Evolutionary conservation across 2,329 filamentous ascomycete genomes (phyloP).

Genomic region (Aspergillus caelatus): DNA sequence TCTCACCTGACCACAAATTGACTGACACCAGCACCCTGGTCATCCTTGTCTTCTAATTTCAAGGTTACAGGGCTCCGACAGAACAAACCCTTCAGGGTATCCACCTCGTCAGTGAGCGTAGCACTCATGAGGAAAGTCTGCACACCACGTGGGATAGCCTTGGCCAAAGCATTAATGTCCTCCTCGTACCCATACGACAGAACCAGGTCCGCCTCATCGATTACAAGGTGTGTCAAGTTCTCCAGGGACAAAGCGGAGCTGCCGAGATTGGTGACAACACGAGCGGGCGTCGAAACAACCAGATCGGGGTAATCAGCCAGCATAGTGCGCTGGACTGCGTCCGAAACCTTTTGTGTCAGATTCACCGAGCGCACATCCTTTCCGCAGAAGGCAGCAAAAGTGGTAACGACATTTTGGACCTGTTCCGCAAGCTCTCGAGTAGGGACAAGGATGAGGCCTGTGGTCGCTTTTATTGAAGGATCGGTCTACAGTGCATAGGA

Average conservation of each 20-base stretch:
- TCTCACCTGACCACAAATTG: slow-evolving; percentile 82
- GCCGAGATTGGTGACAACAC: slow-evolving; percentile 77
- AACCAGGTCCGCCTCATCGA: slow-evolving; percentile 93
- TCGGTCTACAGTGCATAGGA: slow-evolving; percentile 30
- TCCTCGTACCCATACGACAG: slow-evolving; percentile 93
- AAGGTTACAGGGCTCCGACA: slow-evolving; percentile 78
- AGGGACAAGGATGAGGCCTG: slow-evolving; percentile 87
- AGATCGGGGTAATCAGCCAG: slow-evolving; percentile 84
- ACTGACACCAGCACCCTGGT: slow-evolving; percentile 73
- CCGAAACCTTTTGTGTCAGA: slow-evolving; percentile 85
- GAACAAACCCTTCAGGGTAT: slow-evolving; percentile 82
- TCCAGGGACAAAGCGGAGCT: slow-evolving; percentile 70
- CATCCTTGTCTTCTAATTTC: slow-evolving; percentile 80
- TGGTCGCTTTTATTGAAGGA: slow-evolving; percentile 54
- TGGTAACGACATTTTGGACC: slow-evolving; percentile 75
- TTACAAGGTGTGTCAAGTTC: slow-evolving; percentile 74
- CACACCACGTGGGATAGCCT: slow-evolving; percentile 77
- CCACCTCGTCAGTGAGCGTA: slow-evolving; percentile 84
- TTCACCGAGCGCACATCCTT: slow-evolving; percentile 83
- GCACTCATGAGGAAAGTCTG: slow-evolving; percentile 95
- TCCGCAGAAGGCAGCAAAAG: slow-evolving; percentile 78
- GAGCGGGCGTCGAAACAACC: slow-evolving; percentile 86
- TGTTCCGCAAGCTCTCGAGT: slow-evolving; percentile 94
- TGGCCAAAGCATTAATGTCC: slow-evolving; percentile 78
- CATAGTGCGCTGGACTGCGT: slow-evolving; percentile 83